Evolutionary conservation across 1,284 basidiomycete genomes (phyloP).

Genomic region (Papiliotrema terrestris): DNA sequence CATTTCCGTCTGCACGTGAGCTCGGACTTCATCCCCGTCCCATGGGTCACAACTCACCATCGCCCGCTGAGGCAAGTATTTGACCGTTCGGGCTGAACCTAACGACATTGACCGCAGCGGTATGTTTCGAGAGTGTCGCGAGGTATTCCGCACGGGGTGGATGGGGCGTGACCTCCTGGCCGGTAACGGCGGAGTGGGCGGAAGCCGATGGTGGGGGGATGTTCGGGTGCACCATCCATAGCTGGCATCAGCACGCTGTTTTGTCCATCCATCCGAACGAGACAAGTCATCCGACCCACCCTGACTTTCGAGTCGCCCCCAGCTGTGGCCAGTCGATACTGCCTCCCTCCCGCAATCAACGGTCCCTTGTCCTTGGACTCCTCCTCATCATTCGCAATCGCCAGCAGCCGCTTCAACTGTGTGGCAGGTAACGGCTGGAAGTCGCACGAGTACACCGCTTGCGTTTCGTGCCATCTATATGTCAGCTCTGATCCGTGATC

Average conservation of each 20-base stretch:
- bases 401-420: conserved; percentile 51
- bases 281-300: conserved; percentile 36
- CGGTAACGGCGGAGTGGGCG: conserved; percentile 57
- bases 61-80: conserved; percentile 85
- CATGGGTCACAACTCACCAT: conserved; percentile 68
- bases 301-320: conserved; percentile 97
- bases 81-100: conserved; percentile 95
- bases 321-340: conserved; percentile 87
- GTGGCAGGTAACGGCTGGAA: conserved; percentile 67
- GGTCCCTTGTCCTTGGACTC: conserved; percentile 25
- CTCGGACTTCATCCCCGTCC: too few species aligned
- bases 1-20: conserved; percentile 74
- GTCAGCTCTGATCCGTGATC: not conserved
- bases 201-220: conserved; percentile 59
- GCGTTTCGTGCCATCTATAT: conserved; percentile 75
- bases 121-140: conserved; percentile 88
- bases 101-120: conserved; percentile 93
- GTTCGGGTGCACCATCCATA: conserved; percentile 93
- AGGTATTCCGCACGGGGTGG: conserved; percentile 94
- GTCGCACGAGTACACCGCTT: conserved; percentile 90
- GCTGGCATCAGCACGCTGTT: conserved; percentile 50
- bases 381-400: conserved; percentile 32
- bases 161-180: conserved; percentile 53
- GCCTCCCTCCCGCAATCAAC: conserved; percentile 47
- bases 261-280: not conserved